Evolutionary conservation across 257 asterid genomes (phyloP).

Genomic region (Solanum sitiens): DNA sequence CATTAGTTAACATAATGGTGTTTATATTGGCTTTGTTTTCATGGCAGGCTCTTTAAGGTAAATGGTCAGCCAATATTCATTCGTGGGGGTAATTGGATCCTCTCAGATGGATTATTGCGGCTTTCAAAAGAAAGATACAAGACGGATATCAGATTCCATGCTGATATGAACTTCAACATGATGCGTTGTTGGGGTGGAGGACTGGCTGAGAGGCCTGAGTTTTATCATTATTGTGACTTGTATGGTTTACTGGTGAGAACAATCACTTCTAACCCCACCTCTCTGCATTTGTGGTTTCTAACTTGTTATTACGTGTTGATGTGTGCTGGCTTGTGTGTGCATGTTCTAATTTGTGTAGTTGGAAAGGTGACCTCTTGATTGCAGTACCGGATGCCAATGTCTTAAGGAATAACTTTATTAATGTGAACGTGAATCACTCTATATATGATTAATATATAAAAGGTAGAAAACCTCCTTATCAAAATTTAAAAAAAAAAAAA

Average conservation of each 20-base stretch:
- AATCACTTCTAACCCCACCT: not conserved
- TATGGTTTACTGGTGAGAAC: slow-evolving; percentile 77
- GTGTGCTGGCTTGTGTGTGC: not conserved
- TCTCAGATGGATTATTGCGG: slow-evolving; percentile 91
- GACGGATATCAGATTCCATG: slow-evolving; percentile 88
- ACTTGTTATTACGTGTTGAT: not conserved
- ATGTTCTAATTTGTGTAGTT: not conserved
- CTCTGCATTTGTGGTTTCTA: not conserved
- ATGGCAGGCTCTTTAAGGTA: slow-evolving; percentile 75
- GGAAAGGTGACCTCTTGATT: not conserved
- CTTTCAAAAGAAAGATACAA: slow-evolving; percentile 71
- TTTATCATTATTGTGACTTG: slow-evolving; percentile 81
- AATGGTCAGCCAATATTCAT: slow-evolving; percentile 84
- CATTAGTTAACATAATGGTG: not conserved
- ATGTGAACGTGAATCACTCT: not conserved
- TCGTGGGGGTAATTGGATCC: slow-evolving; percentile 98
- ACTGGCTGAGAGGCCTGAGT: slow-evolving; percentile 94
- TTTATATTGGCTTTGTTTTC: not conserved
- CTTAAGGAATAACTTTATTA: not conserved
- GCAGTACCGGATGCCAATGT: not conserved
- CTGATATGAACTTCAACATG: slow-evolving; percentile 99
- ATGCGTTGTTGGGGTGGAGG: slow-evolving; percentile 99
- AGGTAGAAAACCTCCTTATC: not conserved
- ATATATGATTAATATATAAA: not conserved
- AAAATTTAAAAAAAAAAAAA: not conserved